A percentile compares a stretch with the other conserved stretches of the same genome.
phyloP scores from a whole-genome alignment of 2,329 filamentous ascomycete genomes.

The Clarireedia monteithiana region DNA sequence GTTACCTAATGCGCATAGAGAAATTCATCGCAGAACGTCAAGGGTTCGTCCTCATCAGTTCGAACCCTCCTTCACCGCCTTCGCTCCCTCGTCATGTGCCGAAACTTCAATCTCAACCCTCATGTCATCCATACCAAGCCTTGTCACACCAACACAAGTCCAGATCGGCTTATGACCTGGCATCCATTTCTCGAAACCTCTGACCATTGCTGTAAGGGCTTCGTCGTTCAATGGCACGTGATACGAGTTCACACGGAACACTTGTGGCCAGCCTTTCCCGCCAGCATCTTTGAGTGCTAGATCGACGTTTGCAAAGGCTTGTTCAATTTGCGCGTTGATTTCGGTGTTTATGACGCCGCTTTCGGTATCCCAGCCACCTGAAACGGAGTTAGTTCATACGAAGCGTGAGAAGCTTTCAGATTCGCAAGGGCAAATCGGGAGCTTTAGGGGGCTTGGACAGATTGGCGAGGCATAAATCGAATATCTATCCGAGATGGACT shows the following conservation, averaged over 20 bases:
- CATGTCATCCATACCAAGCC: background rate
- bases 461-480: too few species aligned
- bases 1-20: too few species aligned
- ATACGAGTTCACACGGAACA: slow-evolving; percentile 41
- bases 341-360: slow-evolving; percentile 26
- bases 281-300: slow-evolving; percentile 42
- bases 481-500: too few species aligned
- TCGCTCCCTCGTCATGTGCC: slow-evolving; percentile 32
- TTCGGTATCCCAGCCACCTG: slow-evolving; percentile 31
- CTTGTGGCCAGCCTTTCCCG: slow-evolving; percentile 48
- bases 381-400: background rate
- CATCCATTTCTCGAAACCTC: background rate
- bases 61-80: background rate
- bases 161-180: background rate
- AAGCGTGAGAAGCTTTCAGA: too few species aligned
- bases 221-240: slow-evolving; percentile 32
- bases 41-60: too few species aligned
- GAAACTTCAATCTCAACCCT: slow-evolving; percentile 46
- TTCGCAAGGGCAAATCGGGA: too few species aligned
- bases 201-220: background rate
- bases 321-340: slow-evolving; percentile 39
- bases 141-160: background rate
- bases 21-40: too few species aligned
- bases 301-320: slow-evolving; percentile 51
- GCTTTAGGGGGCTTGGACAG: too few species aligned